A percentile compares a stretch with the other conserved stretches of the same genome.
phyloP scores from a whole-genome alignment of 2,329 filamentous ascomycete species.

The Teratosphaeria zuluensis region DNA sequence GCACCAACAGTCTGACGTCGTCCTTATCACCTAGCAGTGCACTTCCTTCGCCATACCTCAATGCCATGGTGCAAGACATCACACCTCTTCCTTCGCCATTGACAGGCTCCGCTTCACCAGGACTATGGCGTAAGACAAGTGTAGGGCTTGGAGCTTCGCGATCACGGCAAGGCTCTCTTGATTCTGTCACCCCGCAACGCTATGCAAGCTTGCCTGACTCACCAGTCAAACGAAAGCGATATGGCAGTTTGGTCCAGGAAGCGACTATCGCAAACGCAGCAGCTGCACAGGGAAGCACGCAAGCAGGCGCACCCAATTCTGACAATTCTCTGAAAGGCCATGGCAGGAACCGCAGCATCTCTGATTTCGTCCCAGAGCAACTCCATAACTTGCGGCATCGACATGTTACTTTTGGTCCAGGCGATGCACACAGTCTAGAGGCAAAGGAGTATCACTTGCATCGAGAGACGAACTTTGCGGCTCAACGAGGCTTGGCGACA shows the following conservation, averaged over 20 bases:
- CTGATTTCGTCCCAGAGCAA: constrained; percentile 73
- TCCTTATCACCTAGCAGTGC: constrained; percentile 36
- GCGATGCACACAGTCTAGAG: constrained; percentile 41
- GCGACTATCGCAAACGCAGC: constrained; percentile 18
- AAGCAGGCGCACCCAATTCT: constrained; percentile 3
- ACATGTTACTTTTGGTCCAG: constrained; percentile 59
- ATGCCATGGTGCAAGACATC: constrained; percentile 37
- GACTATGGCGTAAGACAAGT: constrained; percentile 33
- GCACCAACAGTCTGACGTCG: constrained; percentile 33
- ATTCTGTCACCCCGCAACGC: constrained; percentile 24
- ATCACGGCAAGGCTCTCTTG: constrained; percentile 20
- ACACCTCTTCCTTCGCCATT: constrained; percentile 44
- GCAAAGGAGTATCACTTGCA: constrained; percentile 48
- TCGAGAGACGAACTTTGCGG: constrained; percentile 72
- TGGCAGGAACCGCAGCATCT: constrained; percentile 69
- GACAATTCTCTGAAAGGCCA: constrained; percentile 25
- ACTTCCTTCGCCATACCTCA: constrained; percentile 39
- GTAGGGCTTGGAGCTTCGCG: constrained; percentile 17
- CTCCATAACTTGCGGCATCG: constrained; percentile 57
- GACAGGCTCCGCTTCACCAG: constrained; percentile 30
- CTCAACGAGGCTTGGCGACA: constrained; percentile 62
- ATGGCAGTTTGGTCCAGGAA: constrained; percentile 36
- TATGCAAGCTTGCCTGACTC: constrained; percentile 10
- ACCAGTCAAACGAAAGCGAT: constrained; percentile 38
- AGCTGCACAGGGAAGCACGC: constrained; percentile 14